phyloP scores from a whole-genome alignment of 1,284 basidiomycete genomes.

The Lentinula novae-zelandiae region DNA sequence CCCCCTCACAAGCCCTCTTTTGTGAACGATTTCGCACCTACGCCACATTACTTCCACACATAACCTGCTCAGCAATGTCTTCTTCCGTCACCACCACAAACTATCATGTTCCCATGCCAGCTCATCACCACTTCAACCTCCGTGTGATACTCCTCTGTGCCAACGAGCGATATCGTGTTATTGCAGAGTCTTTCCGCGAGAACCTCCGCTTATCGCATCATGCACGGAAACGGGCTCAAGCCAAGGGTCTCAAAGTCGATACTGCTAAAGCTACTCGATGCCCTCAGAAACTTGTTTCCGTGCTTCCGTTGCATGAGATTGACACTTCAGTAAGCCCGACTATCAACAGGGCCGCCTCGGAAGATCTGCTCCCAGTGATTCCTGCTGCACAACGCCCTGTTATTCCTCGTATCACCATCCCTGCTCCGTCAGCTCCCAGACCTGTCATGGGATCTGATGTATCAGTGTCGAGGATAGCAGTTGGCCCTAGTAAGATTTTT shows the following conservation, averaged over 20 bases:
- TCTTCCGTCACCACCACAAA: conserved; percentile 14
- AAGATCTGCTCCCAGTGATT: conserved; percentile 7
- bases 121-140: conserved; percentile 31
- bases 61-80: conserved; percentile 16
- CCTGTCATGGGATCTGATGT: neutral
- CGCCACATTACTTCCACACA: neutral
- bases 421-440: conserved; percentile 10
- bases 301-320: conserved; percentile 39
- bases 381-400: neutral
- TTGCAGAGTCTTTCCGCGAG: conserved; percentile 34
- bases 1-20: neutral
- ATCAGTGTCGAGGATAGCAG: neutral
- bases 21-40: neutral
- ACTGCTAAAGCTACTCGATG: conserved; percentile 36
- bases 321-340: conserved; percentile 25
- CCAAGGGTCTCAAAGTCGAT: conserved; percentile 39
- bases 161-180: conserved; percentile 34
- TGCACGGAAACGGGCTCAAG: conserved; percentile 40
- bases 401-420: conserved; percentile 16
- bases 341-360: conserved; percentile 7
- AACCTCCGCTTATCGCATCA: conserved; percentile 32
- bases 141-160: conserved; percentile 35
- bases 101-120: conserved; percentile 21
- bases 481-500: neutral
- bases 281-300: conserved; percentile 33